Percentiles rank a stretch among this genome's conserved stretches.
Evolutionary conservation across 2,329 filamentous ascomycete genomes (phyloP).

Genomic region (Colletotrichum caudatum): DNA sequence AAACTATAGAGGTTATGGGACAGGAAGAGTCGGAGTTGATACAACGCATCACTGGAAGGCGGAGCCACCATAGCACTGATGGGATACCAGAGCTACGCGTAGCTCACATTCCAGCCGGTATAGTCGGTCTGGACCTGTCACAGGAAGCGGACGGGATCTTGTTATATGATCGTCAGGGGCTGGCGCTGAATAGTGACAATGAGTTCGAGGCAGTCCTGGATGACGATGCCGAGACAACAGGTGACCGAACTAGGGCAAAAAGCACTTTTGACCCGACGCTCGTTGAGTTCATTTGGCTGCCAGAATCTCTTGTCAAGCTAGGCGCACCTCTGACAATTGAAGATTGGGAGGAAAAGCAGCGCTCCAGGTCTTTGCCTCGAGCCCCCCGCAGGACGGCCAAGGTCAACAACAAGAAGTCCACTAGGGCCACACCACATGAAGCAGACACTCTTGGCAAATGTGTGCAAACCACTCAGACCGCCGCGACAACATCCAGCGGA

Average conservation of each 20-base stretch:
- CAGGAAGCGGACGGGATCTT: constrained; percentile 75
- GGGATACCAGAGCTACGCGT: constrained; percentile 81
- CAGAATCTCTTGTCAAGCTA: constrained; percentile 49
- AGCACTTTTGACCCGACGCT: constrained; percentile 74
- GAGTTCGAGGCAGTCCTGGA: constrained; percentile 64
- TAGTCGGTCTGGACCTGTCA: constrained; percentile 82
- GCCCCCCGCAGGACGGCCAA: constrained; percentile 39
- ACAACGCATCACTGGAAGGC: constrained; percentile 73
- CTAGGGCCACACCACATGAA: constrained; percentile 44
- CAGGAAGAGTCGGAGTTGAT: constrained; percentile 67
- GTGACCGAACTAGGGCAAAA: constrained; percentile 41
- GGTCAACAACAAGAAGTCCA: constrained; percentile 40
- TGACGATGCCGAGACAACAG: constrained; percentile 43
- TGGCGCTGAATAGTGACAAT: constrained; percentile 75
- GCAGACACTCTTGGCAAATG: constrained; percentile 56
- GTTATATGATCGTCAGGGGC: constrained; percentile 62
- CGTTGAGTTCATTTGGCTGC: constrained; percentile 62
- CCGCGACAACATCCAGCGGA: constrained; percentile 21
- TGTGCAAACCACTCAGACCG: constrained; percentile 55
- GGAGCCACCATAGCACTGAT: constrained; percentile 81
- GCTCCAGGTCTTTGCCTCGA: constrained; percentile 45
- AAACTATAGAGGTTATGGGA: constrained; percentile 46
- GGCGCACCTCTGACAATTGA: constrained; percentile 42
- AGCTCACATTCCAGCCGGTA: constrained; percentile 78
- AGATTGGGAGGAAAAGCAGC: constrained; percentile 47